phyloP scores from a whole-genome alignment of 2,329 filamentous ascomycete species.

The Chaetomiaceae sp. region DNA sequence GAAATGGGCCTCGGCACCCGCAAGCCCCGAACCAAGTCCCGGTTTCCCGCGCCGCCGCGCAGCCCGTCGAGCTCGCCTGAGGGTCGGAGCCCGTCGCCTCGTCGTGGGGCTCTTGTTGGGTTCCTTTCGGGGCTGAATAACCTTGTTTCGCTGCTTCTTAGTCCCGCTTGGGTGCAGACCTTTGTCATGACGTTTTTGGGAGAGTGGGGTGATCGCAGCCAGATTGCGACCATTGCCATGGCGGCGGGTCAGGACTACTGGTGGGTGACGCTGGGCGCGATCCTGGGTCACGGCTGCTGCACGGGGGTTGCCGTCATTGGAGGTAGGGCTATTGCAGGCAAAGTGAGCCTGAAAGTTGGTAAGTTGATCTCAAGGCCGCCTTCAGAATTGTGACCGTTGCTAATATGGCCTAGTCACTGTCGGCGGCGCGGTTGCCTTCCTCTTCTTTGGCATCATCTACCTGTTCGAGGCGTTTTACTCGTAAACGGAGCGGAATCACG shows the following conservation, averaged over 20 bases:
- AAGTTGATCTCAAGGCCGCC: constrained; percentile 42
- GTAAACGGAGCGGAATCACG: constrained; percentile 27
- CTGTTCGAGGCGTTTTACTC: constrained; percentile 70
- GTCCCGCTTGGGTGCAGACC: constrained; percentile 96
- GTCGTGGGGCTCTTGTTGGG: constrained; percentile 36
- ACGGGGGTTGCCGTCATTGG: constrained; percentile 89
- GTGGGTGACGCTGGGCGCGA: constrained; percentile 92
- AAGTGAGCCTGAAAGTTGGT: constrained; percentile 94
- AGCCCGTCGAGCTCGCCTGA: constrained; percentile 74
- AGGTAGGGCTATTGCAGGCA: constrained; percentile 85
- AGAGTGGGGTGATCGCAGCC: constrained; percentile 95
- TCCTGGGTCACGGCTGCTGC: constrained; percentile 82
- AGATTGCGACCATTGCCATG: constrained; percentile 99
- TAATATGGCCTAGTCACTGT: constrained; percentile 66
- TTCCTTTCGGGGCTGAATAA: constrained; percentile 69
- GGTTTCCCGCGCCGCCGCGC: constrained; percentile 74
- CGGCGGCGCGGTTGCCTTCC: constrained; percentile 84
- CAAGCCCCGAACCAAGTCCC: constrained; percentile 68
- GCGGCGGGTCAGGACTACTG: constrained; percentile 97
- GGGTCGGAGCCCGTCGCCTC: constrained; percentile 50
- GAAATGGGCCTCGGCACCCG: constrained; percentile 72
- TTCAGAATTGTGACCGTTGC: background rate
- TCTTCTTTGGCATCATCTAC: constrained; percentile 90
- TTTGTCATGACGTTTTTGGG: constrained; percentile 99
- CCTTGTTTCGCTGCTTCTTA: constrained; percentile 79